A percentile compares a stretch with the other conserved stretches of the same genome.
These are phyloP conservation scores for Fonsecaea pedrosoi DNA, from an alignment of 2,329 filamentous ascomycete species.

Conservation along the genomic window DNA sequence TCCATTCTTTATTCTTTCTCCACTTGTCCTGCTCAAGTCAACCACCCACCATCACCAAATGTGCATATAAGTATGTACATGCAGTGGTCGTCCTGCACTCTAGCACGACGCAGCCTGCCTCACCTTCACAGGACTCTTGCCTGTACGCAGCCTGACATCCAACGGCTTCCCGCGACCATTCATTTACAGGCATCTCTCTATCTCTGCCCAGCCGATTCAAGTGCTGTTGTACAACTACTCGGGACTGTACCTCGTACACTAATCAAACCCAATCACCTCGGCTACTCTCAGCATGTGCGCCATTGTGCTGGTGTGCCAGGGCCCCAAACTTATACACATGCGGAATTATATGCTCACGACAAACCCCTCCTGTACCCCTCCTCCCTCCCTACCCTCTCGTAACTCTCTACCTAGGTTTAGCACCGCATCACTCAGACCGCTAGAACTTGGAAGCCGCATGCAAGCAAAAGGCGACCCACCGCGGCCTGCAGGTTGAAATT, in stretches of 20 bases:
- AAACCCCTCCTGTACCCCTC: background rate
- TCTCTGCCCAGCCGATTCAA: background rate
- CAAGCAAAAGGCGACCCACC: background rate
- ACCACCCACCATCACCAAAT: too few species aligned
- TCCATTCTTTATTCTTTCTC: background rate
- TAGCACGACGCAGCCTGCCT: too few species aligned
- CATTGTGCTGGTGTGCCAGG: background rate
- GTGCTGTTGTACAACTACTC: too few species aligned
- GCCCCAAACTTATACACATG: background rate
- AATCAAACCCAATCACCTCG: conserved; percentile 12
- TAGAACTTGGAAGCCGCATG: background rate
- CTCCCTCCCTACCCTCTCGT: background rate
- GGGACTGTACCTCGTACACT: too few species aligned
- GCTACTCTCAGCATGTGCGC: conserved; percentile 3
- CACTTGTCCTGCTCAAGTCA: too few species aligned
- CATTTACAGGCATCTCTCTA: background rate
- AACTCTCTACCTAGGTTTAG: background rate
- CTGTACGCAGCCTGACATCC: background rate
- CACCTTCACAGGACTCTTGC: too few species aligned
- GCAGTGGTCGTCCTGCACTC: too few species aligned
- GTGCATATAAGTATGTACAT: too few species aligned
- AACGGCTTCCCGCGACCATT: background rate
- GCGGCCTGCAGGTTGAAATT: conserved; percentile 2
- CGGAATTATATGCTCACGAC: background rate
- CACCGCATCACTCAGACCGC: background rate